A percentile compares a stretch with the other conserved stretches of the same genome.
Conservation (phyloP, 2,329 filamentous ascomycete genomes). For the Neonectria coccinea region DNA sequence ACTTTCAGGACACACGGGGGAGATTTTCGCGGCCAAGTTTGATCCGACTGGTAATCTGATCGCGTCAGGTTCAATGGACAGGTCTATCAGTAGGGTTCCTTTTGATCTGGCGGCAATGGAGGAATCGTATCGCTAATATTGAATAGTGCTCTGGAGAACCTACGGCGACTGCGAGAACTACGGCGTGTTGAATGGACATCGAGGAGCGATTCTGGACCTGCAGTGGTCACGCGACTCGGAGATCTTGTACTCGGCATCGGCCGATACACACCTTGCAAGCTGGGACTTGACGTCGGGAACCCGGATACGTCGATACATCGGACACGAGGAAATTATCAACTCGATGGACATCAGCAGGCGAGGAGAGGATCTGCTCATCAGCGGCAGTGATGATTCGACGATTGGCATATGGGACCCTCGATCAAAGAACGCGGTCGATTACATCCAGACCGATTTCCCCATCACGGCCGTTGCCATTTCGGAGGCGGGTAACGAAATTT, state of each 20-base stretch:
- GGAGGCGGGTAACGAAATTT: slow-evolving; percentile 95
- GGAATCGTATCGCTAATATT: slow-evolving; percentile 28
- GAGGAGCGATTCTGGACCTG: slow-evolving; percentile 89
- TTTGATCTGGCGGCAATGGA: too few relatives aligned
- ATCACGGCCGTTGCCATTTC: slow-evolving; percentile 92
- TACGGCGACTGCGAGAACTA: slow-evolving; percentile 96
- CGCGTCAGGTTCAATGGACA: slow-evolving; percentile 95
- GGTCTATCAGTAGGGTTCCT: slow-evolving; percentile 77
- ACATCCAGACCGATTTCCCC: slow-evolving; percentile 91
- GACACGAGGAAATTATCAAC: slow-evolving; percentile 97
- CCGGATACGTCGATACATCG: slow-evolving; percentile 89
- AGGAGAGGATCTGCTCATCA: slow-evolving; percentile 90
- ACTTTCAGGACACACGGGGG: slow-evolving; percentile 82
- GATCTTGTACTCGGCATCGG: slow-evolving; percentile 90
- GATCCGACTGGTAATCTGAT: slow-evolving; percentile 89
- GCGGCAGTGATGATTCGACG: slow-evolving; percentile 91
- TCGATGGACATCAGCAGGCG: slow-evolving; percentile 87
- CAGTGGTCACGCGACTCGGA: slow-evolving; percentile 97
- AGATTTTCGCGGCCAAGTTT: slow-evolving; percentile 92
- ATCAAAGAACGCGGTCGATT: slow-evolving; percentile 87
- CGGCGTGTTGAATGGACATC: slow-evolving; percentile 87
- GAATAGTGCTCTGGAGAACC: slow-evolving; percentile 88
- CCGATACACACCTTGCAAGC: slow-evolving; percentile 91
- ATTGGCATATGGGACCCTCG: slow-evolving; percentile 97
- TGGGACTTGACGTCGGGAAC: slow-evolving; percentile 96